A percentile compares a stretch with the other conserved stretches of the same genome.
Conservation (phyloP, 2,329 filamentous ascomycete genomes). For the Diaporthe sp. region DNA sequence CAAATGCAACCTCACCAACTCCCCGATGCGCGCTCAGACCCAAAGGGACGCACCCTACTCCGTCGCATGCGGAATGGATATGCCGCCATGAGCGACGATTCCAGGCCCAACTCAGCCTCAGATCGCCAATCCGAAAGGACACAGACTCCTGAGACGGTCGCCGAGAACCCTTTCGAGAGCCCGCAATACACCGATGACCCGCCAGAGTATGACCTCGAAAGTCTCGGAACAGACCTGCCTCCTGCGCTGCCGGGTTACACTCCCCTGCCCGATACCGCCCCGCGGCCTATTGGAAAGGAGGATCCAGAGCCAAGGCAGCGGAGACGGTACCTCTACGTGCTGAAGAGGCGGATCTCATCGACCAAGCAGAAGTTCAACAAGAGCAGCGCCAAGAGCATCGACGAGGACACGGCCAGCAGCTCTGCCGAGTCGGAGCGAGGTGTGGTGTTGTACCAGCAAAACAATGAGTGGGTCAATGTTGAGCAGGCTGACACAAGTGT, state of each 20-base stretch:
- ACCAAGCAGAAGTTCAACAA: conserved; percentile 24
- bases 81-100: conserved; percentile 18
- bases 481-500: background rate
- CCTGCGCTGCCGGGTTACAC: conserved; percentile 25
- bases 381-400: conserved; percentile 10
- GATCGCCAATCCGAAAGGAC: conserved; percentile 7
- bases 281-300: background rate
- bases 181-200: conserved; percentile 1
- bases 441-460: conserved; percentile 28
- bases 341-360: conserved; percentile 26
- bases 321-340: conserved; percentile 26
- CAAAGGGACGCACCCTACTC: conserved; percentile 15
- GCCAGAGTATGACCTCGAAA: conserved; percentile 9
- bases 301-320: conserved; percentile 19
- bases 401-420: conserved; percentile 12
- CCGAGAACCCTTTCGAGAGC: conserved; percentile 4
- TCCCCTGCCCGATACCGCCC: background rate
- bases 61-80: conserved; percentile 21
- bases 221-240: background rate
- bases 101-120: background rate
- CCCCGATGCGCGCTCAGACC: conserved; percentile 27
- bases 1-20: conserved; percentile 21
- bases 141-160: background rate
- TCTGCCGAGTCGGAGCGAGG: conserved; percentile 18
- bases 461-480: conserved; percentile 16